Evolutionary conservation across 139 green algal genomes (phyloP).

Genomic region (Closterium sp.): DNA sequence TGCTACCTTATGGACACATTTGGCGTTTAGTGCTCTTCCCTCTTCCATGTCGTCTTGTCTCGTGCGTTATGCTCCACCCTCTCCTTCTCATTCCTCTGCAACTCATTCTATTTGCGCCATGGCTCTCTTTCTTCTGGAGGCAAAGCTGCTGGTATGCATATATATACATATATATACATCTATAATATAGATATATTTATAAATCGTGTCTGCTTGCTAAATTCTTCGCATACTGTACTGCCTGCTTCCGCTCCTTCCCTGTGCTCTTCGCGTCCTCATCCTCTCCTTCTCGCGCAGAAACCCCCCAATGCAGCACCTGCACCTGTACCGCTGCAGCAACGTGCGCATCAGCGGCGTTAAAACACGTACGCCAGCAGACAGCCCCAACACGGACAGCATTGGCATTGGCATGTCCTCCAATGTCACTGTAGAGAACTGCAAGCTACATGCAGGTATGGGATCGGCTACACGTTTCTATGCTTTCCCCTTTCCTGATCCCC

Average conservation of each 20-base stretch:
- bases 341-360: background rate
- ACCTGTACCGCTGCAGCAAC: background rate
- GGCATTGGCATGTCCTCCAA: background rate
- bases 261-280: no score
- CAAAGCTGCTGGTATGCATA: no score
- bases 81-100: no score
- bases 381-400: conserved; percentile 1
- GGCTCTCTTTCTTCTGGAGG: no score
- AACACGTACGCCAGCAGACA: background rate
- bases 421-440: background rate
- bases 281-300: no score
- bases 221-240: no score
- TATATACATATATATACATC: no score
- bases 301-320: background rate
- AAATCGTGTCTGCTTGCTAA: background rate
- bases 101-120: no score
- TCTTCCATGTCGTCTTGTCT: background rate
- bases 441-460: background rate
- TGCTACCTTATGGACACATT: no score
- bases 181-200: background rate
- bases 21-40: background rate
- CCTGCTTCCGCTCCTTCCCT: background rate
- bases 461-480: no score
- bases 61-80: no score
- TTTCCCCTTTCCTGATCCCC: background rate